A percentile compares a stretch with the other conserved stretches of the same genome.
These are phyloP conservation scores for Ogataea saltuana DNA, from an alignment of 805 yeast species.

Conservation along the genomic window DNA sequence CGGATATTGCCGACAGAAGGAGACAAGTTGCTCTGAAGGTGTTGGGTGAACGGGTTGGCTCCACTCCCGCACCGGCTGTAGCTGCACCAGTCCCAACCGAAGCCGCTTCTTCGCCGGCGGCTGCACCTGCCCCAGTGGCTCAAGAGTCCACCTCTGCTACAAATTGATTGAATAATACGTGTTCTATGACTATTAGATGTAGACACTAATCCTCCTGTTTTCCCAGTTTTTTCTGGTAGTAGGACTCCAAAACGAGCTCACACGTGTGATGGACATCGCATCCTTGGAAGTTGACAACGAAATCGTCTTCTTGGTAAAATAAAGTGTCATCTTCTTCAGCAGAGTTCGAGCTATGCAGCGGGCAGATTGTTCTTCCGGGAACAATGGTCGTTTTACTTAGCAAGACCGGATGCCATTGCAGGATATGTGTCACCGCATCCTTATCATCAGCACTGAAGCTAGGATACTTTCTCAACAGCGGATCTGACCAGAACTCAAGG, in stretches of 20 bases:
- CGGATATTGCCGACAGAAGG: slow-evolving; percentile 69
- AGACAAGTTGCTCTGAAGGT: slow-evolving; percentile 77
- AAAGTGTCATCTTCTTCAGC: slow-evolving; percentile 43
- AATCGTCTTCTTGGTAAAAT: slow-evolving; percentile 64
- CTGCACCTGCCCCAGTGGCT: neutral
- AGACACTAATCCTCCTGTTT: neutral
- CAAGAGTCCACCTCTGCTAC: no score
- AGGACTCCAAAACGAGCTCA: slow-evolving; percentile 46
- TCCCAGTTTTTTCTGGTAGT: slow-evolving; percentile 33
- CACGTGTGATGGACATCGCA: slow-evolving; percentile 56
- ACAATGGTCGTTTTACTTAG: slow-evolving; percentile 73
- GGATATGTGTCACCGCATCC: slow-evolving; percentile 77
- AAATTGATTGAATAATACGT: no score
- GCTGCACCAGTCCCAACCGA: neutral
- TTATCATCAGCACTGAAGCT: slow-evolving; percentile 60
- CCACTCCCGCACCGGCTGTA: slow-evolving; percentile 4
- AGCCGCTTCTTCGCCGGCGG: slow-evolving; percentile 1
- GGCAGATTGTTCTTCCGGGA: slow-evolving; percentile 58
- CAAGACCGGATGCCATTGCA: slow-evolving; percentile 92
- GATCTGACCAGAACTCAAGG: slow-evolving; percentile 79
- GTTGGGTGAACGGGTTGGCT: slow-evolving; percentile 51
- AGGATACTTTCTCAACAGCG: slow-evolving; percentile 64
- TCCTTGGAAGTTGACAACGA: slow-evolving; percentile 61
- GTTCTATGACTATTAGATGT: no score
- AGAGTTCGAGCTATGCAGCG: slow-evolving; percentile 38